phyloP scores from a whole-genome alignment of 108 stramenopile genomes.

The Nitzschia inconspicua region DNA sequence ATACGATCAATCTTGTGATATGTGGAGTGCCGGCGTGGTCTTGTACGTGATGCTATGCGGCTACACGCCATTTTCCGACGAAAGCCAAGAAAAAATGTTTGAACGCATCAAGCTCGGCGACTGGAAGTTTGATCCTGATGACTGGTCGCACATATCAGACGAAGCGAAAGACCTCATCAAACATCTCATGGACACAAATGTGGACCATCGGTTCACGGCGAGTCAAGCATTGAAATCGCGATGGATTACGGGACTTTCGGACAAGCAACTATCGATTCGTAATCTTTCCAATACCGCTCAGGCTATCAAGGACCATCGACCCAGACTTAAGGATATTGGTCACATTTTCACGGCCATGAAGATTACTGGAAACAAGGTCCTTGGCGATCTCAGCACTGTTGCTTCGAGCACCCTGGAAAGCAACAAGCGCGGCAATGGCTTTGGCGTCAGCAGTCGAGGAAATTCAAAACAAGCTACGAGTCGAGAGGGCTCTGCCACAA shows the following conservation, averaged over 20 bases:
- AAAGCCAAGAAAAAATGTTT: constrained; percentile 50
- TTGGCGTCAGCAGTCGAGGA: too few species aligned
- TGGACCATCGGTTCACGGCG: constrained; percentile 58
- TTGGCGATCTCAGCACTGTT: too few species aligned
- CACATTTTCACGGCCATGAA: too few species aligned
- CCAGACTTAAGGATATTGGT: background rate
- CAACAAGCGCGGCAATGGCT: too few species aligned
- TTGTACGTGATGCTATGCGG: constrained; percentile 89
- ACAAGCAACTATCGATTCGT: background rate
- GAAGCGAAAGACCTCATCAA: constrained; percentile 77
- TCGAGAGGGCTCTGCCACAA: too few species aligned
- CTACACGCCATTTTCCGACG: constrained; percentile 52
- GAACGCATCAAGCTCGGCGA: constrained; percentile 38
- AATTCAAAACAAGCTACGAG: too few species aligned
- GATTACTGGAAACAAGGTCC: too few species aligned
- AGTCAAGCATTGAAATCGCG: constrained; percentile 54
- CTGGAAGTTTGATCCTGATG: constrained; percentile 41
- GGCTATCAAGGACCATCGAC: background rate
- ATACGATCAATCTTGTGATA: constrained; percentile 82
- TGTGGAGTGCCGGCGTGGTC: constrained; percentile 95
- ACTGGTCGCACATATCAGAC: constrained; percentile 62
- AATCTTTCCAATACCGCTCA: background rate
- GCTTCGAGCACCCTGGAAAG: too few species aligned
- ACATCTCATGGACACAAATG: constrained; percentile 59
- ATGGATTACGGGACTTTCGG: constrained; percentile 54